Evolutionary conservation across 192 early-diverging fungal species (phyloP), one percentile per base, ranked within the genome.

Genomic region (Paraglomus brasilianum): DNA sequence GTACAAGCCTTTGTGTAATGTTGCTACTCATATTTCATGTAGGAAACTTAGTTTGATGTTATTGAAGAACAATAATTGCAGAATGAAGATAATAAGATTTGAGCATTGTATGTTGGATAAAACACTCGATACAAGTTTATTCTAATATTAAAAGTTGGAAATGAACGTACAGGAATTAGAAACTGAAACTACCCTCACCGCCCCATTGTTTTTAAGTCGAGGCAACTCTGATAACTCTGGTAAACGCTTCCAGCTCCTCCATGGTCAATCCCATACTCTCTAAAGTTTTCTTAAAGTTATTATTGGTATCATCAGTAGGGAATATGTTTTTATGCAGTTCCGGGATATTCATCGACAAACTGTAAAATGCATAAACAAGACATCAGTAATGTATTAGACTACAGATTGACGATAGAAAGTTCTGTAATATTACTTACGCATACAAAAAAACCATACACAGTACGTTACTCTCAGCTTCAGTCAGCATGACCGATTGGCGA

Each of bases 171-270:
- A n/a, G n/a, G n/a, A n/a, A n/a, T n/a, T n/a, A n/a, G n/a, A n/a
- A n/a, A n/a, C n/a, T n/a, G n/a, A n/a, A n/a, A n/a, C n/a, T n/a
- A n/a, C n/a, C n/a, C n/a, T n/a, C n/a, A n/a, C n/a, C n/a, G n/a
- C n/a, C n/a, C n/a, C n/a, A n/a, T 21, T 46, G 50, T 4, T 10
- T 24, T 63, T 48, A 69, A 8, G 55, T 57, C 38, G 67, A 57
- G 7, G 73, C 76, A 52, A 77, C 52, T 36, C 67, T 61, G 17
- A 80, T 41, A 7, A 80, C 75, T 49, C 75, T 73, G 19, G 72
- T 64, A 68, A 76, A 80, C 7, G 75, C 78, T 67, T 80, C 73
- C 7, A 80, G 22, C 52, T 67, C 73, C 60, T 80, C 78, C 17
- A 55, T 77, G 1, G 73, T 72, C 10, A 72, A 60, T 10, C 70